Evolutionary conservation across 2,329 filamentous ascomycete species (phyloP), one percentile per base, ranked within the genome.

Genomic region (Colletotrichum sp.): DNA sequence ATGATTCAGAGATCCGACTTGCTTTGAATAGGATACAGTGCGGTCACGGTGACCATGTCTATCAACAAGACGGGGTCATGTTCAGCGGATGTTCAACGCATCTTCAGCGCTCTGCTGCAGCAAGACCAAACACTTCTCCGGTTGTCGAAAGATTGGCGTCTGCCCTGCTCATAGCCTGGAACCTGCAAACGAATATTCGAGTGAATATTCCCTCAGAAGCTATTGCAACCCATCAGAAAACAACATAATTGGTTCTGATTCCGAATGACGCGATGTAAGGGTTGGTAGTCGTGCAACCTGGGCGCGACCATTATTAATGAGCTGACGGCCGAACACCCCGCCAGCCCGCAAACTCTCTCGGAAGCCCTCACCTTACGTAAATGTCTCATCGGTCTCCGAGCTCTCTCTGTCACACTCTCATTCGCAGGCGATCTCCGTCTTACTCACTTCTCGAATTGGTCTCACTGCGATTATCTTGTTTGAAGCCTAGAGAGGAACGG

Each of bases 281-380:
- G 36, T 16, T 0, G 44, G 44, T 7, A 52, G 44, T 52, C 44
- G 44, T 52, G n/a, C 44, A 52, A 49, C 1, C 21, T 24, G 26
- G 21, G 12, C 24, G 36, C 63, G 63, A n/a, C 30, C 52, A 36
- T 70, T 70, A 63, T 70, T 52, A 52, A 34, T 63, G 18, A 52
- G 44, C 44, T 52, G n/a, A 70, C 21, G 57, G 21, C 34, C 55
- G 57, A 34, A 13, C 57, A 62, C 68, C 68, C 68, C 68, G 68
- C 44, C 44, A 52, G 68, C 39, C 39, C 39, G 39, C 68, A 63
- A 36, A 63, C 68, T 69, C 68, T 70, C 68, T 24, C 62, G 62
- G n/a, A 70, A 26, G 34, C 68, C 26, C 28, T 32, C 57, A 63
- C 68, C 68, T 70, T 70, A 70, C 57, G 68, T 70, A 70, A 70